Evolutionary conservation across 345 rosid species (phyloP), one percentile per base, ranked within the genome.

Genomic region (Erysimum cheiranthoides): DNA sequence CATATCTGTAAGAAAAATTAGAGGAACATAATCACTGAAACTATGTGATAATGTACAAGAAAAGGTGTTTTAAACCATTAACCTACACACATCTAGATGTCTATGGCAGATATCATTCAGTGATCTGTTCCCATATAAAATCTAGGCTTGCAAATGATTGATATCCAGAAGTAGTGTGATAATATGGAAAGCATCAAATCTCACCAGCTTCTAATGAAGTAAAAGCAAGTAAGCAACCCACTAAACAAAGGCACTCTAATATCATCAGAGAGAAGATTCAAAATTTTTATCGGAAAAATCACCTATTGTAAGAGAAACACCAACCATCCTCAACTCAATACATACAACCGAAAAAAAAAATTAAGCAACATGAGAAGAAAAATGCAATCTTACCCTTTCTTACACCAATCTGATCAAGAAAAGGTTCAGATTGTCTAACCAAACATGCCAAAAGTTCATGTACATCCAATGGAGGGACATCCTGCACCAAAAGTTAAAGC

Each of bases 341-440:
- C 25, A 61, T 70, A 70, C 45, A 63, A 52, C 39, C 8, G 34
- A 70, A 36, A 25, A 57, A 36, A n/a, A 21, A 3, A 32, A 3
- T 7, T 14, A 64, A 70, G 36, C 53, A 70, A 7, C 47, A 42
- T 27, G 39, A 56, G 21, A 62, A 54, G 32, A 71, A 38, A 63
- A 64, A 32, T 18, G 35, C 21, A 42, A 28, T 13, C 85, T 83
- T 80, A 75, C 97, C 99, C 81, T 77, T 89, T 78, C 88, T 83
- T 36, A 92, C 85, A 51, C 97, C 97, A 72, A 95, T 84, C 73
- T 95, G 97, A 84, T 95, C 97, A 79, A 95, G 79, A 86, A 92
- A 86, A 8, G 97, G 96, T 69, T 79, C 97, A 39, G 97, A 92
- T 68, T 92, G 97, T 70, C 92, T 86, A 76, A 92, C 97, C 83